Evolutionary conservation across 164 flowering plant species (phyloP).

Genomic region (Vitis rupestris): DNA sequence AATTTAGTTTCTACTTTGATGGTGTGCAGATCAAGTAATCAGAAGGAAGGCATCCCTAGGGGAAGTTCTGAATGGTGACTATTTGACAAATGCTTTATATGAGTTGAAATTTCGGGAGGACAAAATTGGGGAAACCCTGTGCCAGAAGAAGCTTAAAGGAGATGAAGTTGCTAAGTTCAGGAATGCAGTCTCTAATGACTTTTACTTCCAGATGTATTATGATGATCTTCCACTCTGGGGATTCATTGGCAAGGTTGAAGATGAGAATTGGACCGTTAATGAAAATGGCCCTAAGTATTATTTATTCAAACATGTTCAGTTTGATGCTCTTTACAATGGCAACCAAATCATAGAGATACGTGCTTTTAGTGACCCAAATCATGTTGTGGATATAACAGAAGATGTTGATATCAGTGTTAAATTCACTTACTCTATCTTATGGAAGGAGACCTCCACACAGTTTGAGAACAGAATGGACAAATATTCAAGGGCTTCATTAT

Average conservation of each 20-base stretch:
- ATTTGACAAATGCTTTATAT: conserved; percentile 49
- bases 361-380: conserved; percentile 65
- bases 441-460: conserved; percentile 50
- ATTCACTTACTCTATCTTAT: conserved; percentile 68
- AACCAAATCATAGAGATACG: conserved; percentile 59
- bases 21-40: conserved; percentile 45
- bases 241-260: conserved; percentile 71
- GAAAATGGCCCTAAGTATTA: conserved; percentile 38
- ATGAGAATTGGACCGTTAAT: conserved; percentile 17
- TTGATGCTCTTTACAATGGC: conserved; percentile 58
- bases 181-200: conserved; percentile 58
- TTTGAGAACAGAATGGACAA: conserved; percentile 61
- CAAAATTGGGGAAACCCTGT: conserved; percentile 34
- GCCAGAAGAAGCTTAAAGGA: conserved; percentile 44
- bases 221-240: conserved; percentile 94
- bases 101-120: conserved; percentile 55
- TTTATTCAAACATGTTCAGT: conserved; percentile 70
- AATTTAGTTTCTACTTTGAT: conserved; percentile 5
- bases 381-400: conserved; percentile 61
- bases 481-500: conserved; percentile 49
- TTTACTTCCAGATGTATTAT: conserved; percentile 79
- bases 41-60: conserved; percentile 61
- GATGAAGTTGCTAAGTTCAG: conserved; percentile 55
- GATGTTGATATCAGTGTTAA: conserved; percentile 44
- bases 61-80: conserved; percentile 80